Conservation (phyloP, 148 eudicot species). For the Dianthus caryophyllus region DNA sequence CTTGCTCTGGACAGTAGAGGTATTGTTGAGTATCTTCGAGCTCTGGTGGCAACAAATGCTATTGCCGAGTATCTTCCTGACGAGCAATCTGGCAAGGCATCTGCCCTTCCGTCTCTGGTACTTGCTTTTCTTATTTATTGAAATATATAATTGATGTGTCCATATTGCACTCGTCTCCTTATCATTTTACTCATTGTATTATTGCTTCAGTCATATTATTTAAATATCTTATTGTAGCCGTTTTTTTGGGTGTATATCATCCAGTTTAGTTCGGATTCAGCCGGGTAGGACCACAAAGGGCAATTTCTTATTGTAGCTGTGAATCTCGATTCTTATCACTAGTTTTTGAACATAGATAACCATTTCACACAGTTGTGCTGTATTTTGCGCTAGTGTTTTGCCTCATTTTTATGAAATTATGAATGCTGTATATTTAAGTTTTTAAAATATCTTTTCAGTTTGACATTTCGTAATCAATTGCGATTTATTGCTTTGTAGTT, state of each 20-base stretch:
- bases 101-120: conserved; percentile 84
- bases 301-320: not conserved
- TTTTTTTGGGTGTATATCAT: too few species aligned
- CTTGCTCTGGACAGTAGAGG: conserved; percentile 83
- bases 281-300: too few species aligned
- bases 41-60: conserved; percentile 83
- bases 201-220: not conserved
- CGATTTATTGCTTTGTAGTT: conserved; percentile 38
- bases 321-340: not conserved
- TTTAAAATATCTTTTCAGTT: not conserved
- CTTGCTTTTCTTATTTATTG: conserved; percentile 13
- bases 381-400: not conserved
- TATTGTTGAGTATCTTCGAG: conserved; percentile 81
- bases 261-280: too few species aligned
- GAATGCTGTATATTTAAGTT: not conserved
- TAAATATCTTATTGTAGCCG: not conserved
- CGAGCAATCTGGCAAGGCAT: conserved; percentile 83
- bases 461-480: conserved; percentile 1
- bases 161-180: not conserved
- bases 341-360: not conserved
- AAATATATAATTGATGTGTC: not conserved
- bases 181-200: not conserved
- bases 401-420: not conserved
- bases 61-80: conserved; percentile 88
- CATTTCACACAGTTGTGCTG: not conserved